Base-by-base conservation (phyloP, 2,329 filamentous ascomycete genomes). In the Neonectria neomacrospora region DNA sequence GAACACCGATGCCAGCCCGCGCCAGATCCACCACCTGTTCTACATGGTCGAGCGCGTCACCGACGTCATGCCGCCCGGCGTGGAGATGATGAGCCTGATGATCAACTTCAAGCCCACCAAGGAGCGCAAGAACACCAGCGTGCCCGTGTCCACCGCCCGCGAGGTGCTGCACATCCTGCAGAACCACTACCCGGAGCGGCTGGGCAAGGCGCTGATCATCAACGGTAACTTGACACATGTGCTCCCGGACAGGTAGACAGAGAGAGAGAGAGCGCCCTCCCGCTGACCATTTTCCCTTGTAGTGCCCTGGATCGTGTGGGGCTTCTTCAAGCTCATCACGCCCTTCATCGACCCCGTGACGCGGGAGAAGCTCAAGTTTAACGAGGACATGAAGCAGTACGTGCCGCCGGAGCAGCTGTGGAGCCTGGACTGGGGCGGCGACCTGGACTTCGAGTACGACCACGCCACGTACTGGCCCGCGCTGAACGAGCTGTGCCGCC, bases 281-380 rank as follows among this genome's bases (percentile, higher is more conserved):
- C 34, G 8, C 64, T 58, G 12, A 65, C 32, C 7, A 20, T 18
- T 3, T 0, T 22, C 52, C 67, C 3, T 3, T 26, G 23, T 7
- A 95, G 92, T 97, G 52, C 95, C 95, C 1, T 97, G 93, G 89
- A 86, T 97, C 67, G 92, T 98, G 65, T 90, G 88, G 78, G 92
- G 92, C 54, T 99, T 99, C 85, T 97, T 98, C 86, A 97, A 97
- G 80, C 83, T 97, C 73, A 94, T 99, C 80, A 94, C 89, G 5
- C 94, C 95, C 41, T 97, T 99, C 80, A 97, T 99, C 80, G 96
- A 99, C 79, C 96, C 96, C 8, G 82, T 94, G 73, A 99, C 96
- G 10, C 89, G 92, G 62, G 90, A 96, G 75, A 99, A 99, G 84
- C 90, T 99, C 82, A 96, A 96, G 82, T 97, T 97, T 85, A 97